Percentiles rank a stretch among this genome's conserved stretches.
phyloP scores from a whole-genome alignment of 1,284 basidiomycete genomes.

The Sparassis latifolia region DNA sequence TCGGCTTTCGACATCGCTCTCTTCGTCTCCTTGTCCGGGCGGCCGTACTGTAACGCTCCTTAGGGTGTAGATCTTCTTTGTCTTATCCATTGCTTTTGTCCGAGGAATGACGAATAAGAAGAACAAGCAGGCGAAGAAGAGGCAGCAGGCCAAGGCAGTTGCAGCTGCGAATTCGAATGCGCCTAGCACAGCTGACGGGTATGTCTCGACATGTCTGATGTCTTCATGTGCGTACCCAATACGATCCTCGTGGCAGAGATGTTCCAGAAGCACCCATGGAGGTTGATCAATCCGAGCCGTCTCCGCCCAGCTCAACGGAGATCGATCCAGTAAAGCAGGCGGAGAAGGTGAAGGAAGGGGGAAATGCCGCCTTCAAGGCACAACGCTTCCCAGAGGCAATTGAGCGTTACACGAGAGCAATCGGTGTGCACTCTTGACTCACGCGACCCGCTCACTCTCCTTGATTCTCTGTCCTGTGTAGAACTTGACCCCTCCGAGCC shows the following conservation, averaged over 20 bases:
- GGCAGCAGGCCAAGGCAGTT: constrained; percentile 14
- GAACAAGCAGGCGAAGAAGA: constrained; percentile 25
- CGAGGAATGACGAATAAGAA: constrained; percentile 24
- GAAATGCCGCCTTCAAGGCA: constrained; percentile 71
- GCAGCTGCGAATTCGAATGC: constrained; percentile 12
- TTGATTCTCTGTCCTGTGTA: neutral
- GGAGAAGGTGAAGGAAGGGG: constrained; percentile 64
- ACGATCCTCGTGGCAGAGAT: neutral
- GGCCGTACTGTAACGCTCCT: neutral
- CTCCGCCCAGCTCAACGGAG: constrained; percentile 7
- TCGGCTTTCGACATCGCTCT: neutral
- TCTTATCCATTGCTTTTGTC: constrained; percentile 3
- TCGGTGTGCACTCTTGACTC: constrained; percentile 30
- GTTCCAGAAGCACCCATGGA: constrained; percentile 12
- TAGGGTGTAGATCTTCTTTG: constrained; percentile 7
- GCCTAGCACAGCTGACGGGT: constrained; percentile 4
- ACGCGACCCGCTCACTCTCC: neutral
- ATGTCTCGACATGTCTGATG: constrained; percentile 5
- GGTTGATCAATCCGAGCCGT: constrained; percentile 8
- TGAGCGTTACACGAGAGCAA: constrained; percentile 74
- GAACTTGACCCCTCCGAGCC: constrained; percentile 62
- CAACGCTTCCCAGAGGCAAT: constrained; percentile 66
- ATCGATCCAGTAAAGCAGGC: constrained; percentile 29
- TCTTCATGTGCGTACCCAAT: neutral
- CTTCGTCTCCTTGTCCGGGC: neutral